phyloP scores from a whole-genome alignment of 257 asterid species.

The Hygrophila difformis region DNA sequence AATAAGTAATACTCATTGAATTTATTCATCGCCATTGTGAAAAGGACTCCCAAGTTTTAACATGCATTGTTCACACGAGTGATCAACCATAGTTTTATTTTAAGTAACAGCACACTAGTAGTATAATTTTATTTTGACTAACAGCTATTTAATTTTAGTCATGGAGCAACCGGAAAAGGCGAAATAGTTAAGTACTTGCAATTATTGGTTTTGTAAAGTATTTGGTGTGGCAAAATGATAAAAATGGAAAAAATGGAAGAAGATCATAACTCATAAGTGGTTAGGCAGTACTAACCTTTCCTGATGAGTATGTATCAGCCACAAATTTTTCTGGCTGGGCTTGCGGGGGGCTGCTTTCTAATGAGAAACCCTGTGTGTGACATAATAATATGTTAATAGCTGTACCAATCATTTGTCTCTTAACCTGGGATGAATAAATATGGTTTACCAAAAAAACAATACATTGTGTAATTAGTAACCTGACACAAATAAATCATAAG shows the following conservation, averaged over 20 bases:
- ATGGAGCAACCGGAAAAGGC: conserved; percentile 56
- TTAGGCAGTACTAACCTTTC: conserved; percentile 46
- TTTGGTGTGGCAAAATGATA: neutral
- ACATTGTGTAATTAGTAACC: too few relatives aligned
- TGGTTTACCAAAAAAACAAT: too few relatives aligned
- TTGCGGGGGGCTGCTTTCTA: conserved; percentile 22
- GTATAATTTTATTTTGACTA: too few relatives aligned
- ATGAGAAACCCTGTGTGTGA: conserved; percentile 12
- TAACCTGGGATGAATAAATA: too few relatives aligned
- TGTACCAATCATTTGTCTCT: too few relatives aligned
- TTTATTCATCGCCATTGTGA: conserved; percentile 39
- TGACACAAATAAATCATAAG: too few relatives aligned
- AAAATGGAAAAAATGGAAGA: neutral
- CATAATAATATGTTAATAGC: too few relatives aligned
- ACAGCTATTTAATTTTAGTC: conserved; percentile 55
- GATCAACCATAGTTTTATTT: conserved; percentile 52
- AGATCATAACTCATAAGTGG: conserved; percentile 4
- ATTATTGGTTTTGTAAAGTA: conserved; percentile 6
- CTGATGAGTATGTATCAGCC: conserved; percentile 81
- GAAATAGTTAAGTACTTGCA: conserved; percentile 21
- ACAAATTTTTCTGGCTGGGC: conserved; percentile 71
- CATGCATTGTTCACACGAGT: conserved; percentile 32
- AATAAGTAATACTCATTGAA: conserved; percentile 42
- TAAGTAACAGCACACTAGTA: conserved; percentile 38
- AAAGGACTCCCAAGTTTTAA: conserved; percentile 34